These are phyloP conservation scores for Hyaloscypha finlandica DNA, from an alignment of 495 filamentous ascomycete genomes.

Conservation along the genomic window DNA sequence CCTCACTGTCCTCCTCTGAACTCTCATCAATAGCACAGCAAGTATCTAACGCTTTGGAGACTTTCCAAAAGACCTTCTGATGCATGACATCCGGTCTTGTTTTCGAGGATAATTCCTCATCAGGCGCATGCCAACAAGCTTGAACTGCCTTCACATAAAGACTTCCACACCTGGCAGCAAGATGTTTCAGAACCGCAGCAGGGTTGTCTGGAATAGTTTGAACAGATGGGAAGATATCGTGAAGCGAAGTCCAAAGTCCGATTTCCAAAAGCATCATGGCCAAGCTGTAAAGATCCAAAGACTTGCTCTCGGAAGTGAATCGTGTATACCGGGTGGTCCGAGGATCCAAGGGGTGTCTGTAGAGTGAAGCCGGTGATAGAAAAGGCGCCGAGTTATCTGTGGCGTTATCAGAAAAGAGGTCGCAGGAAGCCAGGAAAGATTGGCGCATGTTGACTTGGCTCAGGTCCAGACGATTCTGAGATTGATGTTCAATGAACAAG, in stretches of 20 bases:
- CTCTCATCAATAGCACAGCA: constrained; percentile 44
- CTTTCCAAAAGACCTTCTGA: constrained; percentile 43
- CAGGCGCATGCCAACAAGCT: constrained; percentile 74
- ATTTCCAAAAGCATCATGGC: constrained; percentile 84
- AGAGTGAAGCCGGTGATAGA: constrained; percentile 45
- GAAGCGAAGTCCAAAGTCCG: constrained; percentile 82
- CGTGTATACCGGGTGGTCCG: constrained; percentile 54
- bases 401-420: constrained; percentile 73
- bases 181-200: constrained; percentile 49
- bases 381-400: constrained; percentile 36
- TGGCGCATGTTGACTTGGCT: constrained; percentile 66
- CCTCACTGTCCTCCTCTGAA: constrained; percentile 26
- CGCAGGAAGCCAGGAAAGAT: constrained; percentile 78
- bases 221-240: constrained; percentile 50
- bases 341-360: constrained; percentile 78
- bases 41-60: constrained; percentile 41
- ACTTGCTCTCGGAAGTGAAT: constrained; percentile 50
- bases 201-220: constrained; percentile 34
- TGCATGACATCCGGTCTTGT: constrained; percentile 40
- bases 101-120: constrained; percentile 53
- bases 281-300: constrained; percentile 82
- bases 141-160: constrained; percentile 82
- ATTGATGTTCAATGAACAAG: constrained; percentile 68
- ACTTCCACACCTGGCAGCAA: constrained; percentile 72
- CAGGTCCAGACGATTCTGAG: constrained; percentile 39